Base-by-base conservation (phyloP, 345 rosid genomes). In the Eucalyptus curtisii region DNA sequence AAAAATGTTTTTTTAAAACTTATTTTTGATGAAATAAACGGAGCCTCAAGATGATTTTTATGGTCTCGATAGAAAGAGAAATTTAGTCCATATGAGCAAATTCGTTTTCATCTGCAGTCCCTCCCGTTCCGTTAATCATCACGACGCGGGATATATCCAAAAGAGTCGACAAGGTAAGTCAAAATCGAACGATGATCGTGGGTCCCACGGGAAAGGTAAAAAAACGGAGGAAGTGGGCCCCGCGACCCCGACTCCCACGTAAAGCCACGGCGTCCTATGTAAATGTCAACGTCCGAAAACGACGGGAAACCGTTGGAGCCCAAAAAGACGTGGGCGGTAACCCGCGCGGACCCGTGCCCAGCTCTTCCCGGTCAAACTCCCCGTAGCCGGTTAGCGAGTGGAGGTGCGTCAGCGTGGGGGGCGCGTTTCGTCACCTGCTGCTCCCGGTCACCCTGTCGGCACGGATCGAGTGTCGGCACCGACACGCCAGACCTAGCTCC, bases 1-100 rank as follows among this genome's bases (percentile, higher is more conserved):
- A 0, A 7, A 7, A 17, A 16, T 50, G 0, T 15, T 15, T 49
- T 49, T 49, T 5, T 5, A 6, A 50, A 50, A 15, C 0, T 17
- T 52, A 3, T 52, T 52, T 19, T 52, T 0, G 24, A 17, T 17
- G 55, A 52, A 52, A 52, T 52, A 19, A 52, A 52, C 2, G 24
- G 10, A 19, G 55, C 10, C 7, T 27, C 14, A 64, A 14, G 1
- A 31, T 31, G 17, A 30, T 30, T 64, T 64, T 13, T 13, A 13
- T 1, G 55, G 19, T 64, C 3, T 4, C 10, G 10, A 30, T 6
- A 31, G 33, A 31, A 31, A 16, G 22, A 31, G 24, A 68, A 68
- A 31, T 2, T 68, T 8, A 33, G 3, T 68, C 80, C 17, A 31
- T 31, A 7, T 3, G 22, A 19, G 0, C 13, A 17, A n/a, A n/a